Conservation (phyloP, 805 yeast genomes). For the Pichia californica region DNA sequence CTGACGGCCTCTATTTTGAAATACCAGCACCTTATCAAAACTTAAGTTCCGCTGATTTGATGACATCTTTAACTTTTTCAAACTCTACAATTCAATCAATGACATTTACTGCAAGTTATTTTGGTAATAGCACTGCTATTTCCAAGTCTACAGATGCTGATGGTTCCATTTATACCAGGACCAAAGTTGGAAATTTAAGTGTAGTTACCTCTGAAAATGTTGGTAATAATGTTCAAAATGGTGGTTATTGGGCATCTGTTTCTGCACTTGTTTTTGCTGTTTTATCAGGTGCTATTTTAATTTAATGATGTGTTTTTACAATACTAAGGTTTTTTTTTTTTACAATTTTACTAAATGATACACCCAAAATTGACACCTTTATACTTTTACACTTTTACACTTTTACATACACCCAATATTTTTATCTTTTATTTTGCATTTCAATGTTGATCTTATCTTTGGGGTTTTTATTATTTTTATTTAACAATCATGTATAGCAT, state of each 20-base stretch:
- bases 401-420: too few species aligned
- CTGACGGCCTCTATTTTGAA: background rate
- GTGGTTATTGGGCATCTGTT: slow-evolving; percentile 3
- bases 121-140: background rate
- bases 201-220: slow-evolving; percentile 1
- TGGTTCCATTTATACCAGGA: slow-evolving; percentile 5
- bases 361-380: too few species aligned
- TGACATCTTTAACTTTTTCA: background rate
- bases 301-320: too few species aligned
- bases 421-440: too few species aligned
- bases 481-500: too few species aligned
- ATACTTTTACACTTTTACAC: too few species aligned
- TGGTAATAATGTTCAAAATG: background rate
- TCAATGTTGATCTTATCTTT: too few species aligned
- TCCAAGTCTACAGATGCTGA: background rate
- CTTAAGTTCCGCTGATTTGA: too few species aligned
- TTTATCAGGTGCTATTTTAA: slow-evolving; percentile 5
- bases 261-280: slow-evolving; percentile 5
- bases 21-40: background rate
- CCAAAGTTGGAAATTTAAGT: background rate
- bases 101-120: slow-evolving; percentile 1
- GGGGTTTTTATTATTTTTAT: too few species aligned
- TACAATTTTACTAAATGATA: too few species aligned
- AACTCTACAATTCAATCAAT: background rate
- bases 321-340: too few species aligned